Evolutionary conservation across 2,329 filamentous ascomycete genomes (phyloP).

Genomic region (Pyricularia pennisetigena): DNA sequence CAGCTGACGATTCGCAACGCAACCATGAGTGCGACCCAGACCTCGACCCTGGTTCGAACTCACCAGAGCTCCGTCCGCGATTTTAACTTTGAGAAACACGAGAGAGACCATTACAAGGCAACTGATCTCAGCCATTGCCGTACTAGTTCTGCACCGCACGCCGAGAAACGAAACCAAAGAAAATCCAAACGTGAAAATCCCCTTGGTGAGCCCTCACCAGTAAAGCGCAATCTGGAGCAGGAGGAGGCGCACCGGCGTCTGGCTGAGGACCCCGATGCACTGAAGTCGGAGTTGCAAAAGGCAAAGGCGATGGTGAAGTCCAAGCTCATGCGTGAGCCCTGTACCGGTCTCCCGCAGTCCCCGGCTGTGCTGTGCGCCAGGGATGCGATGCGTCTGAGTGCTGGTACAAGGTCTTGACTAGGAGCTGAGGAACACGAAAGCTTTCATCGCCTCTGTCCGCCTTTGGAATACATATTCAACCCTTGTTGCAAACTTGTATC

Average conservation of each 20-base stretch:
- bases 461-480: too few species aligned
- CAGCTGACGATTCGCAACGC: conserved; percentile 65
- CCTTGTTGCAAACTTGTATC: too few species aligned
- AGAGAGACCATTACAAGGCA: conserved; percentile 13
- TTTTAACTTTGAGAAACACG: conserved; percentile 60
- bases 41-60: conserved; percentile 55
- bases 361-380: conserved; percentile 8
- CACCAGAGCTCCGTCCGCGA: conserved; percentile 63
- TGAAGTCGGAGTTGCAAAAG: conserved; percentile 43
- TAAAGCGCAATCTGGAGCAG: conserved; percentile 47
- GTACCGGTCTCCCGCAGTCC: conserved; percentile 1
- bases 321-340: conserved; percentile 46
- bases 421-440: too few species aligned
- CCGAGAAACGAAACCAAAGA: conserved; percentile 10
- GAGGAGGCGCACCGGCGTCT: conserved; percentile 45
- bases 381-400: conserved; percentile 19
- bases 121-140: conserved; percentile 15
- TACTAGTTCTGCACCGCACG: conserved; percentile 8
- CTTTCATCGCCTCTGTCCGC: too few species aligned
- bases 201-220: conserved; percentile 37
- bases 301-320: conserved; percentile 51
- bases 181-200: conserved; percentile 10
- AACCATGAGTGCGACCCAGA: conserved; percentile 59
- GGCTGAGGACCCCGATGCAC: conserved; percentile 46
- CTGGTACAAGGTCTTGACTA: conserved; percentile 8